A percentile compares a stretch with the other conserved stretches of the same genome.
These are phyloP conservation scores for Xylaria hypoxylon DNA, from an alignment of 2,329 filamentous ascomycete species.

Conservation along the genomic window DNA sequence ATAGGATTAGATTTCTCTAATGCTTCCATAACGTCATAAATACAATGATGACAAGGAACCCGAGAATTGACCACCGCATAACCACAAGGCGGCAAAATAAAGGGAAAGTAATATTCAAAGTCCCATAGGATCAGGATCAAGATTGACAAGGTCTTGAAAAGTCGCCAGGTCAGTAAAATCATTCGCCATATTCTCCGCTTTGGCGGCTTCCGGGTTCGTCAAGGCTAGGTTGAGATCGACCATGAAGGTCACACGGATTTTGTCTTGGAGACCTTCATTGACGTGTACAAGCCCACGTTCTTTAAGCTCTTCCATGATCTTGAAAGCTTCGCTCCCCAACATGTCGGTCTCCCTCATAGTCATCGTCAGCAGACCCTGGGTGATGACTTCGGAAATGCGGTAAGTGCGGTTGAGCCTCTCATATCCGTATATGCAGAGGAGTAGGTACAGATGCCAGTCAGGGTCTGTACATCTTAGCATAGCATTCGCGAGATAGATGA, in stretches of 20 bases:
- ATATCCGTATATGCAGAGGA: constrained; percentile 56
- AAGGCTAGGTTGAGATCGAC: constrained; percentile 53
- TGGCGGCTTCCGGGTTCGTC: constrained; percentile 51
- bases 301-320: constrained; percentile 49
- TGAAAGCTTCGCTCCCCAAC: constrained; percentile 46
- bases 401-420: constrained; percentile 52
- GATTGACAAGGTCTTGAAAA: constrained; percentile 50
- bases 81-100: too few relatives aligned
- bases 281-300: constrained; percentile 40
- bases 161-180: constrained; percentile 52
- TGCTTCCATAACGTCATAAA: neutral
- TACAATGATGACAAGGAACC: neutral
- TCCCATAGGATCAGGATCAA: constrained; percentile 8
- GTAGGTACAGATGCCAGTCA: constrained; percentile 53
- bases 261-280: constrained; percentile 40
- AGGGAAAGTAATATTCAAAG: neutral
- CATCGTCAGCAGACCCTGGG: constrained; percentile 53
- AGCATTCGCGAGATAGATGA: constrained; percentile 56
- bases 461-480: constrained; percentile 50
- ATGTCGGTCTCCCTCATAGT: constrained; percentile 51
- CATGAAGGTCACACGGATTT: constrained; percentile 54
- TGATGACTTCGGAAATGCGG: constrained; percentile 53
- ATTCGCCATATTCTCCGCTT: constrained; percentile 50
- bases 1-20: neutral
- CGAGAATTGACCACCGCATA: neutral